phyloP scores from a whole-genome alignment of 2,329 filamentous ascomycete species.

The Macrophomina pseudophaseolina region DNA sequence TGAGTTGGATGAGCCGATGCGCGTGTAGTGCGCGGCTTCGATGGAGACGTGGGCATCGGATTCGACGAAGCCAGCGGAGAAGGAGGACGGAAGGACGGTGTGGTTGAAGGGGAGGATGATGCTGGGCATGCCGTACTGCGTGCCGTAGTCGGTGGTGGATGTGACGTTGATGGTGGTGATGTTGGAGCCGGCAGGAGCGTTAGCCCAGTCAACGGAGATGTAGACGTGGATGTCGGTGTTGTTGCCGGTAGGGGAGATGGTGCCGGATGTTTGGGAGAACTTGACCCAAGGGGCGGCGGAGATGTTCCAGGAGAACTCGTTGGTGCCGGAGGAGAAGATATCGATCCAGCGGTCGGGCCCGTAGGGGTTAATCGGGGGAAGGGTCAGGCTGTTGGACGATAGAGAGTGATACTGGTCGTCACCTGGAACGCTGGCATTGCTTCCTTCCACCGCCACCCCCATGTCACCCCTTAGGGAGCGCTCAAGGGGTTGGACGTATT shows the following conservation, averaged over 20 bases:
- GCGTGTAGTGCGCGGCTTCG: conserved; percentile 47
- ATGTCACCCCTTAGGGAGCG: conserved; percentile 66
- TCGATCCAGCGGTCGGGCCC: conserved; percentile 41
- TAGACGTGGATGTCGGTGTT: conserved; percentile 42
- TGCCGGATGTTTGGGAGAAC: conserved; percentile 40
- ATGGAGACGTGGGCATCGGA: conserved; percentile 41
- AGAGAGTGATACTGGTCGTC: conserved; percentile 66
- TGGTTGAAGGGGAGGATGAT: conserved; percentile 43
- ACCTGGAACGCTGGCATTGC: conserved; percentile 70
- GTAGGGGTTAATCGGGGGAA: conserved; percentile 41
- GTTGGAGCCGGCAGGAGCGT: conserved; percentile 33
- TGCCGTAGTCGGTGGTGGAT: conserved; percentile 45
- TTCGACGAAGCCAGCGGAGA: conserved; percentile 44
- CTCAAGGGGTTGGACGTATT: conserved; percentile 64
- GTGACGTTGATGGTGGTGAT: conserved; percentile 41
- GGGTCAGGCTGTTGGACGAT: conserved; percentile 45
- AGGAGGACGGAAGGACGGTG: conserved; percentile 38
- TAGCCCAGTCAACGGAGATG: conserved; percentile 44
- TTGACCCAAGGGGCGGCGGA: conserved; percentile 45
- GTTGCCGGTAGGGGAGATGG: conserved; percentile 36
- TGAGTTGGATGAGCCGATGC: conserved; percentile 34
- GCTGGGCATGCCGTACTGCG: conserved; percentile 38
- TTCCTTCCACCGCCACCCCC: conserved; percentile 67
- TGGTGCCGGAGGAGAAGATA: conserved; percentile 42
- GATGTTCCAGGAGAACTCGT: conserved; percentile 42